Conservation (phyloP, 345 rosid genomes). For the Geranium brycei region DNA sequence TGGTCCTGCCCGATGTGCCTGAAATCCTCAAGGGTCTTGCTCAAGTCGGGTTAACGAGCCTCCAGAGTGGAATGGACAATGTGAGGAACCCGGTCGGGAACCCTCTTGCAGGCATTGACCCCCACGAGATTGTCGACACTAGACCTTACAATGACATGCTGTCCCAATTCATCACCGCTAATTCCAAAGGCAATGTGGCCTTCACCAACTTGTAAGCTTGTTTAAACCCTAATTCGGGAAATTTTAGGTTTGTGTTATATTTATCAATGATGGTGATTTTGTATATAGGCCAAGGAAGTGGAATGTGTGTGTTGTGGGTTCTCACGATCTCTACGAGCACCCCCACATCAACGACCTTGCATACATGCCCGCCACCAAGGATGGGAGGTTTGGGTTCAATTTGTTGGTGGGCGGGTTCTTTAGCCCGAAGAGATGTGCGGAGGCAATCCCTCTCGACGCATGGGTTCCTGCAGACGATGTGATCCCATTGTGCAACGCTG, state of each 20-base stretch:
- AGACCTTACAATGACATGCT: slow-evolving; percentile 68
- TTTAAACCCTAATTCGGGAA: background rate
- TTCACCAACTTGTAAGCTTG: slow-evolving; percentile 61
- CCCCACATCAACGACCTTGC: slow-evolving; percentile 97
- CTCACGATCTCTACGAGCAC: slow-evolving; percentile 93
- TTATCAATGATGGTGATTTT: background rate
- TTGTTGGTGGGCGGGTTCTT: slow-evolving; percentile 92
- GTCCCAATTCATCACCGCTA: slow-evolving; percentile 68
- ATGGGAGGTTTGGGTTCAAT: slow-evolving; percentile 74
- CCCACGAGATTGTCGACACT: slow-evolving; percentile 72
- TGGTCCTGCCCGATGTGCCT: slow-evolving; percentile 75
- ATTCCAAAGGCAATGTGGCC: slow-evolving; percentile 59
- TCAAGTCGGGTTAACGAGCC: slow-evolving; percentile 69
- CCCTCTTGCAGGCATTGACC: slow-evolving; percentile 92
- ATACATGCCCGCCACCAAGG: slow-evolving; percentile 81
- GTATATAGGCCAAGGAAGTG: slow-evolving; percentile 79
- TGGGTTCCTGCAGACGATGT: slow-evolving; percentile 84
- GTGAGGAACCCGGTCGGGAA: slow-evolving; percentile 93
- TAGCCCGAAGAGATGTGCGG: slow-evolving; percentile 76
- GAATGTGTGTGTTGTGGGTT: slow-evolving; percentile 88
- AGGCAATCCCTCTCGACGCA: slow-evolving; percentile 88
- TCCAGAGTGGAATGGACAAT: slow-evolving; percentile 97
- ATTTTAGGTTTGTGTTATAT: background rate
- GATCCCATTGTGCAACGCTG: slow-evolving; percentile 58
- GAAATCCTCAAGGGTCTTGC: slow-evolving; percentile 74